Base-by-base conservation (phyloP, 108 stramenopile species). In the Stephanodiscus triporus region DNA sequence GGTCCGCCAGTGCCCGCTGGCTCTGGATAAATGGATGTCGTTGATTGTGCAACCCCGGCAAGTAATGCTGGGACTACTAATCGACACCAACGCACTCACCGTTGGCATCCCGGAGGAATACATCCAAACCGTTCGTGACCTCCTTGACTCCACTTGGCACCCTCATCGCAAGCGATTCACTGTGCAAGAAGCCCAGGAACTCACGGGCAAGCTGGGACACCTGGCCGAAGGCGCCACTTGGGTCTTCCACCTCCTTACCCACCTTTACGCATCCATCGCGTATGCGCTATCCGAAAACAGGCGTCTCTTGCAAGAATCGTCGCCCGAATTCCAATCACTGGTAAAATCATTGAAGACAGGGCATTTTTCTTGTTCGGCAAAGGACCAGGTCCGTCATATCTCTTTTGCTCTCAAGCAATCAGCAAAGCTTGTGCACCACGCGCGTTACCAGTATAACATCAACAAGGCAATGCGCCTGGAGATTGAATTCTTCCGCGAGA, bases 21-120 rank as follows among this genome's bases (percentile, higher is more conserved):
- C 75, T 27, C 14, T 76, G 19, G 67, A 68, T n/a, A 76, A 77
- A 49, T 77, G 68, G 76, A 0, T 29, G 17, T 3, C 2, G 16
- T 32, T 58, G 11, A 29, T 58, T 32, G 13, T 58, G 0, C 3
- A 0, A 2, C 30, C 57, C 0, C 2, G 29, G 3, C 57, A 58
- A 14, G 16, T 3, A 1, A 30, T 58, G 29, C 14, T 50, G 4
- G 48, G 63, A 17, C 40, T 58, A 3, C 0, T 17, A 17, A 10
- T 58, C 17, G 29, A 58, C 16, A 58, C 57, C 2, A 26, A 30
- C 17, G 10, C 24, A 2, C 2, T 58, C 0, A 29, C 29, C 2
- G 29, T 58, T 30, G 29, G 32, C 6, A 70, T 70, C 32, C 38
- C 63, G 1, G 13, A 40, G 0, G 63, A 69, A 5, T 77, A 77